phyloP scores from a whole-genome alignment of 2,329 filamentous ascomycete genomes.

The Alternaria sp. region DNA sequence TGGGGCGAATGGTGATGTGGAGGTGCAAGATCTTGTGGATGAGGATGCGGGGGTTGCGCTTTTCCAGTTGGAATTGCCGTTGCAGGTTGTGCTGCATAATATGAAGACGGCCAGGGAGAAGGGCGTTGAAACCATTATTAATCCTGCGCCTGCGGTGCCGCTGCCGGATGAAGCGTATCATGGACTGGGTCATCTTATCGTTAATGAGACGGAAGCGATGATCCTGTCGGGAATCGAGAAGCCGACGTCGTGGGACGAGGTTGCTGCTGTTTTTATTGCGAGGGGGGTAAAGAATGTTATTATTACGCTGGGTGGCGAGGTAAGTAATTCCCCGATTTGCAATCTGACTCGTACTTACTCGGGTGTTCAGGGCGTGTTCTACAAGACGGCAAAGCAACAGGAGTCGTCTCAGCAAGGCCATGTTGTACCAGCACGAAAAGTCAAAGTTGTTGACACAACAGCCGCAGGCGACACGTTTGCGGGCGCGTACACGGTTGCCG shows the following conservation, averaged over 20 bases:
- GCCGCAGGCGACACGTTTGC: constrained; percentile 95
- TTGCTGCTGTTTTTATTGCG: constrained; percentile 62
- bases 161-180: constrained; percentile 71
- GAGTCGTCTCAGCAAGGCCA: constrained; percentile 51
- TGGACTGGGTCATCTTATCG: constrained; percentile 76
- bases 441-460: constrained; percentile 87
- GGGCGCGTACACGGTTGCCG: constrained; percentile 79
- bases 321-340: constrained; percentile 41
- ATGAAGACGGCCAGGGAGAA: constrained; percentile 44
- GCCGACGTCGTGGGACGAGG: constrained; percentile 41
- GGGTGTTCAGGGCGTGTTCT: constrained; percentile 45
- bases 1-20: constrained; percentile 54
- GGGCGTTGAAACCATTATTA: constrained; percentile 69
- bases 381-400: constrained; percentile 54
- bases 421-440: constrained; percentile 68
- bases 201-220: constrained; percentile 90
- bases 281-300: constrained; percentile 78
- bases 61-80: constrained; percentile 56
- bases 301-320: constrained; percentile 81
- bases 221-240: constrained; percentile 66
- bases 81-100: constrained; percentile 49
- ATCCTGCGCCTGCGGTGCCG: constrained; percentile 75
- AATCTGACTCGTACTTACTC: constrained; percentile 25
- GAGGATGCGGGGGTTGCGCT: constrained; percentile 51
- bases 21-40: constrained; percentile 46